Percentiles rank a stretch among this genome's conserved stretches.
Evolutionary conservation across 169 alveolate species (phyloP).

Genomic region (Cryptosporidium baileyi): DNA sequence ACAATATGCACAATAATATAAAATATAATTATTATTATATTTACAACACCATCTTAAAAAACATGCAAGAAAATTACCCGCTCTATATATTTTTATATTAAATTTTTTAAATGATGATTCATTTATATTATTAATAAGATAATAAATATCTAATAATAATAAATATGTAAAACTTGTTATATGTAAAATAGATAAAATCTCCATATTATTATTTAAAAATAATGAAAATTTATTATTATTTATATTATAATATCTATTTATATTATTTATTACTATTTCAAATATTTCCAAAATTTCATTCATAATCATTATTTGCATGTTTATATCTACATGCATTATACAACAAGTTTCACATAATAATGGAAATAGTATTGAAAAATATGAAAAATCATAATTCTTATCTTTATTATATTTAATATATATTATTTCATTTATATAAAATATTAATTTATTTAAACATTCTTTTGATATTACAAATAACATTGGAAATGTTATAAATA

Average conservation of each 20-base stretch:
- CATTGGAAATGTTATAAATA: conserved; percentile 15
- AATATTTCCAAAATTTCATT: conserved; percentile 9
- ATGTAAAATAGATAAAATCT: conserved; percentile 8
- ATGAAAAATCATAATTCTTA: neutral
- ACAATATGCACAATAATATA: conserved; percentile 40
- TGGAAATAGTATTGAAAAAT: conserved; percentile 45
- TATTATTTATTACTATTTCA: neutral
- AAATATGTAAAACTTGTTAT: conserved; percentile 49
- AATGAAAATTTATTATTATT: neutral
- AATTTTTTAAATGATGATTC: too few species aligned
- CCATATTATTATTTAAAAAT: neutral
- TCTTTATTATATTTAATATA: neutral
- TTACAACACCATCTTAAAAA: conserved; percentile 44
- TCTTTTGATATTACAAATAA: conserved; percentile 1
- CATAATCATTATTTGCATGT: neutral
- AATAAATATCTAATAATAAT: conserved; percentile 25
- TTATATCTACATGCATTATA: conserved; percentile 9
- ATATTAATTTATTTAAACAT: neutral
- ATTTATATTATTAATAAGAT: neutral
- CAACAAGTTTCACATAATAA: conserved; percentile 58
- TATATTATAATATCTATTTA: neutral
- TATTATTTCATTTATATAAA: neutral
- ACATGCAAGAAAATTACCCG: conserved; percentile 32
- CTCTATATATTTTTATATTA: neutral
- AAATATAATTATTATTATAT: conserved; percentile 14